phyloP scores from a whole-genome alignment of 2,329 filamentous ascomycete species.

The Stemphylium lycopersici region DNA sequence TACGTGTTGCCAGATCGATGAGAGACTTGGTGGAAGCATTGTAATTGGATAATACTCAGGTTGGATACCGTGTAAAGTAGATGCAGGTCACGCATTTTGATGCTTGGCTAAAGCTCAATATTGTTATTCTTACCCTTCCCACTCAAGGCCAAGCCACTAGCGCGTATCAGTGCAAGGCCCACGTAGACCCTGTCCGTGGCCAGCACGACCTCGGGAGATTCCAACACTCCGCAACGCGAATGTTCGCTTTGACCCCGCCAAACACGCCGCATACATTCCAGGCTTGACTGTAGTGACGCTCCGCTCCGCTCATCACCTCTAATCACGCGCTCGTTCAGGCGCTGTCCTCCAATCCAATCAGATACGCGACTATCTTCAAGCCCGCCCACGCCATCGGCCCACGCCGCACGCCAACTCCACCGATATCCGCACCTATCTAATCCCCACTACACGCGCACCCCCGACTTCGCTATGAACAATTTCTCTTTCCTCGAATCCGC shows the following conservation, averaged over 20 bases:
- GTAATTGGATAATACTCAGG: slow-evolving; percentile 3
- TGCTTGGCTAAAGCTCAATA: not conserved
- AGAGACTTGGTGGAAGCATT: not conserved
- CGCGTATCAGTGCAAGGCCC: not conserved
- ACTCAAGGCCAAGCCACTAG: slow-evolving; percentile 9
- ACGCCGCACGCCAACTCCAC: slow-evolving; percentile 19
- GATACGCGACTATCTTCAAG: slow-evolving; percentile 4
- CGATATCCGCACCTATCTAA: slow-evolving; percentile 9
- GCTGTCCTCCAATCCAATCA: slow-evolving; percentile 11
- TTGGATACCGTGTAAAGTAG: not conserved
- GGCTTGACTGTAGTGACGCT: not conserved
- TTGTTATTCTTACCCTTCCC: not conserved
- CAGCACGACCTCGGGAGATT: not conserved
- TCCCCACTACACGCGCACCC: slow-evolving; percentile 15
- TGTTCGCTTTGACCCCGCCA: slow-evolving; percentile 8
- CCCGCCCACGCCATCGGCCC: slow-evolving; percentile 6
- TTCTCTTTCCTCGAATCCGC: slow-evolving; percentile 44
- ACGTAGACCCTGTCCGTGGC: slow-evolving; percentile 1
- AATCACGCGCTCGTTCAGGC: not conserved
- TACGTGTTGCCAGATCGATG: slow-evolving; percentile 53
- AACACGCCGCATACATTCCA: slow-evolving; percentile 3
- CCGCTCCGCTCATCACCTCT: not conserved
- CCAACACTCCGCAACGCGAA: not conserved
- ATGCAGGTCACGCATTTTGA: not conserved
- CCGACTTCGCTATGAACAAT: slow-evolving; percentile 41